Base-by-base conservation (phyloP, 2,329 filamentous ascomycete species). In the Colletotrichum lentis region DNA sequence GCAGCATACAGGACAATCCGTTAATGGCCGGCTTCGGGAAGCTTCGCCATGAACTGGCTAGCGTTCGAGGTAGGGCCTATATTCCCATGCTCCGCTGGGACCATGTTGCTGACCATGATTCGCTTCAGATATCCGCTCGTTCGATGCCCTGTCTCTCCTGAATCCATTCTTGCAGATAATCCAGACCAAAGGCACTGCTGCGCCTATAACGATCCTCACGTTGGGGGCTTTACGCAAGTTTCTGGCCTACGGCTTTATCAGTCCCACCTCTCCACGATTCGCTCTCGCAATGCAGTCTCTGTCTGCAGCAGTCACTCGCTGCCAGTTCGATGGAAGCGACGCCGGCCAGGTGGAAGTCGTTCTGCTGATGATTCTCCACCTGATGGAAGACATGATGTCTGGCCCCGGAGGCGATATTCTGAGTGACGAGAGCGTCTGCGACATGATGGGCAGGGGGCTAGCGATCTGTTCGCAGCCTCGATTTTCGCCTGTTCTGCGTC, bases 361-460 rank as follows among this genome's bases (percentile, higher is more conserved):
- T 16, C 85, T 98, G 62, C 83, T 98, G 64, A 91, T 96, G 81
- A 98, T 99, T 74, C 80, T 99, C 68, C 96, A 97, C 76, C 86
- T 99, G 54, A 99, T 99, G 96, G 96, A 99, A 79, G 92, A 94
- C 75, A 97, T 99, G 91, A 90, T 99, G 74, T 96, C 94, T 18
- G 93, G 96, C 0, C 93, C 94, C 0, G 94, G 95, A 37, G 96
- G 96, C 44, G 91, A 96, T 72, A 88, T 98, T 12, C 83, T 99
- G n/a, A 96, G 95, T 67, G 96, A 99, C 74, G 95, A 98, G 81
- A 98, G 95, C 76, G 94, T 99, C 12, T 99, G 96, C 77, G 94
- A 97, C 77, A 98, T 99, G 94, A 98, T 99, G 95, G 96, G 97
- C 77, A 95, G 94, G 1, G 96, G 95, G 1, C 80, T 99, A 72